These are phyloP conservation scores for Prunus salicina DNA, from an alignment of 306 rosid genomes.

Conservation along the genomic window DNA sequence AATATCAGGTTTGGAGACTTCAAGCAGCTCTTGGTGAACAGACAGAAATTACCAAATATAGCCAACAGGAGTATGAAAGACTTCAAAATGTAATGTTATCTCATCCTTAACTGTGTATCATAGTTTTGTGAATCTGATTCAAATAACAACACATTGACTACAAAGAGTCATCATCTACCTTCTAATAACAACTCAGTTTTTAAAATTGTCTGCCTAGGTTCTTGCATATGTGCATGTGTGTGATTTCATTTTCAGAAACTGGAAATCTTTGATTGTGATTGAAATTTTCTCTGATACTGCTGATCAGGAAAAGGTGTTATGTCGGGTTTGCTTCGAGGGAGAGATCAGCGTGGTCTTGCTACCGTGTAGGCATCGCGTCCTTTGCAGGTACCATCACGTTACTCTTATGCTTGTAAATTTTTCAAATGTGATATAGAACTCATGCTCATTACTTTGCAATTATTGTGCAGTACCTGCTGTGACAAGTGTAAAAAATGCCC, in stretches of 20 bases:
- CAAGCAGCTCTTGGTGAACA: constrained; percentile 99
- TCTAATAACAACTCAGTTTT: too few relatives aligned
- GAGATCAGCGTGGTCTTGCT: constrained; percentile 87
- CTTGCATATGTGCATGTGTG: not conserved
- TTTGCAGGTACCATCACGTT: constrained; percentile 64
- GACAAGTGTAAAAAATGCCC: constrained; percentile 91
- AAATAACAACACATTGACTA: not conserved
- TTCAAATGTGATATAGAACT: not conserved
- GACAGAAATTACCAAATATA: constrained; percentile 85
- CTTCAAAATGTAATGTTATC: constrained; percentile 73
- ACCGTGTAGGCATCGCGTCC: constrained; percentile 89
- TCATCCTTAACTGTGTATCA: constrained; percentile 11
- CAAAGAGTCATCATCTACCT: not conserved
- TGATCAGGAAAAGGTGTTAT: constrained; percentile 86
- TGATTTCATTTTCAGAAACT: not conserved
- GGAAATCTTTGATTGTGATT: not conserved
- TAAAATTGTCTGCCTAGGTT: not conserved
- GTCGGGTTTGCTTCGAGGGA: constrained; percentile 91
- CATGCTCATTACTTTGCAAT: constrained; percentile 16
- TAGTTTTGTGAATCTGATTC: not conserved
- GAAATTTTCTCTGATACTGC: not conserved
- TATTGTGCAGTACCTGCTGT: constrained; percentile 69
- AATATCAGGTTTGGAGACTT: constrained; percentile 87
- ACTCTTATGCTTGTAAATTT: not conserved
- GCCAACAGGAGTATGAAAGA: constrained; percentile 90